These are phyloP conservation scores for Tephrocybe sp. DNA, from an alignment of 768 basidiomycete species.

Conservation along the genomic window DNA sequence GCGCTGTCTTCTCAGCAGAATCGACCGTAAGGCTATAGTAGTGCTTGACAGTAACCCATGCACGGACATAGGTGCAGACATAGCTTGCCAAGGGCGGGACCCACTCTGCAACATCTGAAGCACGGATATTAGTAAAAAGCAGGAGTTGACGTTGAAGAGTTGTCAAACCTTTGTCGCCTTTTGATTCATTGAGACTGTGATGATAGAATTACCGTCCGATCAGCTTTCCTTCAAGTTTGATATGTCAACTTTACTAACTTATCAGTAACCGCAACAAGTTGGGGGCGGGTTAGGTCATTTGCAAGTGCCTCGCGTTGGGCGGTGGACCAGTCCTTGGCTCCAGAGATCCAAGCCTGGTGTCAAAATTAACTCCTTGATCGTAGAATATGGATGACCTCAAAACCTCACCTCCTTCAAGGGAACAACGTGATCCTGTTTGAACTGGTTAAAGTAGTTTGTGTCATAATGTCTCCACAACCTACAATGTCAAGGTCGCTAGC, in stretches of 20 bases:
- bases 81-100: constrained; percentile 46
- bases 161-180: constrained; percentile 41
- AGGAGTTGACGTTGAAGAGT: neutral
- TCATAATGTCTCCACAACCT: constrained; percentile 12
- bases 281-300: constrained; percentile 54
- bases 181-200: constrained; percentile 41
- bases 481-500: constrained; percentile 53
- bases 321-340: constrained; percentile 48
- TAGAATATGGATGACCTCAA: neutral
- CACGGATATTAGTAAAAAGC: neutral
- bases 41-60: constrained; percentile 53
- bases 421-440: constrained; percentile 46
- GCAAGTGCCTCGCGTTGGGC: constrained; percentile 50
- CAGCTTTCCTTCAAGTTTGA: neutral
- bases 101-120: constrained; percentile 46
- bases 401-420: constrained; percentile 45
- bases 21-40: constrained; percentile 48
- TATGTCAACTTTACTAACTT: constrained; percentile 22
- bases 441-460: neutral
- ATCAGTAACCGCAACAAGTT: constrained; percentile 48
- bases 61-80: constrained; percentile 49
- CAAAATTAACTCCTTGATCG: neutral
- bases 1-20: constrained; percentile 46
- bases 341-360: constrained; percentile 50
- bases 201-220: neutral